Base-by-base conservation (phyloP, 2,329 filamentous ascomycete species). In the Sclerotinia sclerotiorum region DNA sequence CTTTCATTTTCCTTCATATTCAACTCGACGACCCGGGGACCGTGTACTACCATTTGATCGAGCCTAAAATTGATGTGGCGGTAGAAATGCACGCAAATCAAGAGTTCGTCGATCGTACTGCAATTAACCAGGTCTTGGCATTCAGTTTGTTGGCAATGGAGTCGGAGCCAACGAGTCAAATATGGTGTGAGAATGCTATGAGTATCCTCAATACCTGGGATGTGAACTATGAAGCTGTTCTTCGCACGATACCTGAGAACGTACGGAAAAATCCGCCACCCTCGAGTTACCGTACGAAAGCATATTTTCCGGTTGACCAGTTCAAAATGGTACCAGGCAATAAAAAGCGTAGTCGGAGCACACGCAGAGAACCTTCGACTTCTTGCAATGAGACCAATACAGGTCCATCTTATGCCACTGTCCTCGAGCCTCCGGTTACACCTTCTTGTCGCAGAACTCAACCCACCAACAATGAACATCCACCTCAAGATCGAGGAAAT, bases 131-230 rank as follows among this genome's bases (percentile, higher is more conserved):
- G 44, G 54, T 51, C 13, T 29, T 67, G 32, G 54, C 64, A 15
- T 67, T 67, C 21, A 67, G n/a, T 21, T 46, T 67, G 15, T 44
- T 48, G 21, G 54, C 64, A 51, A n/a, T 67, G 35, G 27, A 60
- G 15, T 39, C 64, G 44, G 24, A 42, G 19, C 5, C 64, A 39
- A n/a, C 15, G 2, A 54, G 19, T 1, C 27, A 46, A 39, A 57
- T 17, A 17, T 67, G 64, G 64, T 13, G 11, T 6, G 44, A 35
- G n/a, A 19, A 51, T 42, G 27, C 54, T 13, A 19, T 42, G 2
- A n/a, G 42, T 17, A 10, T 21, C 17, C 54, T 67, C 11, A 21
- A 60, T 29, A 58, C 11, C 19, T 67, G 64, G 64, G 21, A 57
- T 17, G 51, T 67, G 21, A 46, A 63, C 21, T 35, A 52, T 24